Conservation (phyloP, 2,329 filamentous ascomycete species). For the Fusarium sulawesiense region DNA sequence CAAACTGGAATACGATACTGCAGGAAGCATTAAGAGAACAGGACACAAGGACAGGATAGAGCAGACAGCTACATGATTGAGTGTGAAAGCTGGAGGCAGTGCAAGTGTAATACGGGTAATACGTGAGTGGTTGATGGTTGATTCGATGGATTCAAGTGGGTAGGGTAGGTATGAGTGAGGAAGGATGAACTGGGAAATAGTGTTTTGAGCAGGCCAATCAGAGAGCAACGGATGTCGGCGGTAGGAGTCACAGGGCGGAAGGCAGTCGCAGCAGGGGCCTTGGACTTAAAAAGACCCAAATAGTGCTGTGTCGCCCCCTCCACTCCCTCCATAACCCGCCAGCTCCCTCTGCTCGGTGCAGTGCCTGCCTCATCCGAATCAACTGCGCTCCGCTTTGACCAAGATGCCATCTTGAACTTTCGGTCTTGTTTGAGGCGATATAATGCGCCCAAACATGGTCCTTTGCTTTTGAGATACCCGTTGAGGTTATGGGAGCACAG, state of each 20-base stretch:
- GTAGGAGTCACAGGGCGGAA: constrained; percentile 39
- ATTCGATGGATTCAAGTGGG: constrained; percentile 25
- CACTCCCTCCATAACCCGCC: constrained; percentile 51
- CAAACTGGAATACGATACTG: background rate
- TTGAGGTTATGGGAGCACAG: background rate
- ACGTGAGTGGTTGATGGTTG: constrained; percentile 20
- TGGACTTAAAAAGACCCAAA: constrained; percentile 68
- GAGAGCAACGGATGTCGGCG: constrained; percentile 19
- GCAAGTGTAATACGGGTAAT: constrained; percentile 20
- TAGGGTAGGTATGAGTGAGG: background rate
- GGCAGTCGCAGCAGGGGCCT: constrained; percentile 43
- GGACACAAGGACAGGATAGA: background rate
- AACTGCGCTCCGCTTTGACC: constrained; percentile 12
- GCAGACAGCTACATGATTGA: background rate
- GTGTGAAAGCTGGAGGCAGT: background rate
- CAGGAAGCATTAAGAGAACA: background rate
- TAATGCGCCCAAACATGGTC: background rate
- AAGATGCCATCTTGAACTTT: constrained; percentile 8
- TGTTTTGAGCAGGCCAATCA: constrained; percentile 38
- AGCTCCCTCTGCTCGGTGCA: constrained; percentile 40
- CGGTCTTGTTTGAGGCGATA: constrained; percentile 11
- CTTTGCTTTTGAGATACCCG: background rate
- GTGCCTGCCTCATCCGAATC: constrained; percentile 11
- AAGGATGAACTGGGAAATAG: constrained; percentile 19
- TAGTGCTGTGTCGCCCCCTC: constrained; percentile 60